Evolutionary conservation across 2,329 filamentous ascomycete genomes (phyloP), one percentile per base, ranked within the genome.

Genomic region (Capronia coronata): DNA sequence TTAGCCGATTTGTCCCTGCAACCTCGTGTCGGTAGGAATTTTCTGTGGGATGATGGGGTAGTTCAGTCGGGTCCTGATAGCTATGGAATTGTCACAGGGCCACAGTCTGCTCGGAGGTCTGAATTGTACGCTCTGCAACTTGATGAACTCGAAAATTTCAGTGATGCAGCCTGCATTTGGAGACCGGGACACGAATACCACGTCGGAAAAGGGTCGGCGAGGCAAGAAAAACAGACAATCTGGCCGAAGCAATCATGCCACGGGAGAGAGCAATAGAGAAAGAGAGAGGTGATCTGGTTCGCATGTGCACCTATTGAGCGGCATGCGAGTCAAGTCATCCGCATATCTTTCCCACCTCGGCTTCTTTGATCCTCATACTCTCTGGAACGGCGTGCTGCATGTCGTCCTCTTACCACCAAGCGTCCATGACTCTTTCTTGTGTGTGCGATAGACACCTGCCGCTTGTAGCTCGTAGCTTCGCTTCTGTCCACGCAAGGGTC

Each of bases 71-170:
- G n/a, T 14, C 8, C 4, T 11, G n/a, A 16, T 1, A 22, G 11
- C n/a, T 16, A 21, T 19, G 30, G 30, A 16, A 6, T 29, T 3
- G 30, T 18, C 11, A 11, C 23, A 34, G 13, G 18, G 39, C 2
- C 25, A 16, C 13, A 23, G 21, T 21, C 46, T 9, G 29, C n/a
- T 43, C 1, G 7, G 16, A 25, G 38, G 46, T 43, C 38, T 48
- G 11, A 16, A 48, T 35, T 48, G 46, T 37, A 48, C 46, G 21
- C 46, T 14, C 16, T 43, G 23, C 41, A 25, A 25, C 16, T 41
- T n/a, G 19, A 7, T 41, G 19, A 23, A 10, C 6, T 23, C 9
- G 34, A 19, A 37, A 18, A 13, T 5, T 37, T 19, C 34, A 5
- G 7, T 8, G 18, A 3, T 19, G 34, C 34, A 37, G 18, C 5